phyloP scores from a whole-genome alignment of 345 rosid genomes.

The Hypericum perforatum region DNA sequence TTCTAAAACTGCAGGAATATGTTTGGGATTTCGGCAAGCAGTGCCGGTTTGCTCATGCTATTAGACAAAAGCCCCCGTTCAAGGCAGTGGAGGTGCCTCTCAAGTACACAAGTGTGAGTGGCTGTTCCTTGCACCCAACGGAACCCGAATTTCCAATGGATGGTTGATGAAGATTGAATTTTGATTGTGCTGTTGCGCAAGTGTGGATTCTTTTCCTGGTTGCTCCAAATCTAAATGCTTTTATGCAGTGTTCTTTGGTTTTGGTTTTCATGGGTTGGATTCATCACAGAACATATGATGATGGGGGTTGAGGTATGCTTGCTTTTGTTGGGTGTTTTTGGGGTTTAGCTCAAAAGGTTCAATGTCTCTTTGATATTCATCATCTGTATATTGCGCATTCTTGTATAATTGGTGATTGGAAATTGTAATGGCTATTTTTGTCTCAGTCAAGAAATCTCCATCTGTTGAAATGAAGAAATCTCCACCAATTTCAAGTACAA shows the following conservation, averaged over 20 bases:
- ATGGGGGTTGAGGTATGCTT: constrained; percentile 18
- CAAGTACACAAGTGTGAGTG: constrained; percentile 47
- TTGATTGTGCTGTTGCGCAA: too few relatives aligned
- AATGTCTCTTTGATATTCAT: constrained; percentile 11
- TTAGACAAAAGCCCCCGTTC: constrained; percentile 59
- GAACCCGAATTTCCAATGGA: too few relatives aligned
- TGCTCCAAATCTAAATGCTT: constrained; percentile 20
- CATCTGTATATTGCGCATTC: constrained; percentile 30
- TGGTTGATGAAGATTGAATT: too few relatives aligned
- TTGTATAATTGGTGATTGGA: constrained; percentile 23
- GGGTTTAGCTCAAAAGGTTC: constrained; percentile 16
- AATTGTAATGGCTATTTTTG: constrained; percentile 18
- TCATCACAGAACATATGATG: constrained; percentile 17
- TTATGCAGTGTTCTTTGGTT: constrained; percentile 27
- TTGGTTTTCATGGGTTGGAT: constrained; percentile 14
- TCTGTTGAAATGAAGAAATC: not conserved
- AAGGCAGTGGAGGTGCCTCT: constrained; percentile 70
- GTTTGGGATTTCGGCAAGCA: constrained; percentile 54
- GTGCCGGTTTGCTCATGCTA: constrained; percentile 71
- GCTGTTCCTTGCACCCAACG: too few relatives aligned
- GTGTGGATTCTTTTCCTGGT: not conserved
- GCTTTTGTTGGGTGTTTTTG: constrained; percentile 22
- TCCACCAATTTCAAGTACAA: not conserved
- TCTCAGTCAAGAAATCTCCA: constrained; percentile 7
- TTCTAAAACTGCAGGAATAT: constrained; percentile 36